Conservation (phyloP, 768 basidiomycete species). For the Suillus americanus region DNA sequence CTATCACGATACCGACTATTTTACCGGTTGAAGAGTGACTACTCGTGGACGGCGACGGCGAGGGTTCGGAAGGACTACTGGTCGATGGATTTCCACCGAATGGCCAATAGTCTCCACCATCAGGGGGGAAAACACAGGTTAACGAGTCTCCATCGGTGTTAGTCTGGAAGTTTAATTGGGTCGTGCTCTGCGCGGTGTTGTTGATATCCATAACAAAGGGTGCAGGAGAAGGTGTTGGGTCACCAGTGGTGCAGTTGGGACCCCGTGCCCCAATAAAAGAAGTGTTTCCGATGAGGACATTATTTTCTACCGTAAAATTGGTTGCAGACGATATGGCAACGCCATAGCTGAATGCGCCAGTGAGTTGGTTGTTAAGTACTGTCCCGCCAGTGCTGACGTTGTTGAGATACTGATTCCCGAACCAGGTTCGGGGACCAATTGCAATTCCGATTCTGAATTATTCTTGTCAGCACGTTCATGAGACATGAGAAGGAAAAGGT, state of each 20-base stretch:
- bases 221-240: constrained; percentile 51
- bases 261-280: constrained; percentile 73
- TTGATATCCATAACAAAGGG: constrained; percentile 58
- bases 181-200: constrained; percentile 37
- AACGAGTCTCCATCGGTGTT: constrained; percentile 56
- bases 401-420: constrained; percentile 54
- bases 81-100: constrained; percentile 52
- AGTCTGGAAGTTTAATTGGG: constrained; percentile 53
- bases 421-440: constrained; percentile 77
- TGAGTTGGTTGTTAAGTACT: constrained; percentile 56
- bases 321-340: constrained; percentile 62
- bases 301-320: constrained; percentile 68
- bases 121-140: constrained; percentile 67
- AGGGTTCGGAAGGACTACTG: constrained; percentile 13
- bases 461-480: constrained; percentile 9
- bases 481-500: constrained; percentile 1
- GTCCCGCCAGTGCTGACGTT: constrained; percentile 55
- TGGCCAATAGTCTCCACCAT: constrained; percentile 73
- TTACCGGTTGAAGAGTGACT: constrained; percentile 32
- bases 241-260: constrained; percentile 56
- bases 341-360: constrained; percentile 73
- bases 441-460: constrained; percentile 70
- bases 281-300: constrained; percentile 63
- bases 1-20: constrained; percentile 51
- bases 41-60: constrained; percentile 14